phyloP scores from a whole-genome alignment of 768 basidiomycete genomes.

The Sarcodon sp. region DNA sequence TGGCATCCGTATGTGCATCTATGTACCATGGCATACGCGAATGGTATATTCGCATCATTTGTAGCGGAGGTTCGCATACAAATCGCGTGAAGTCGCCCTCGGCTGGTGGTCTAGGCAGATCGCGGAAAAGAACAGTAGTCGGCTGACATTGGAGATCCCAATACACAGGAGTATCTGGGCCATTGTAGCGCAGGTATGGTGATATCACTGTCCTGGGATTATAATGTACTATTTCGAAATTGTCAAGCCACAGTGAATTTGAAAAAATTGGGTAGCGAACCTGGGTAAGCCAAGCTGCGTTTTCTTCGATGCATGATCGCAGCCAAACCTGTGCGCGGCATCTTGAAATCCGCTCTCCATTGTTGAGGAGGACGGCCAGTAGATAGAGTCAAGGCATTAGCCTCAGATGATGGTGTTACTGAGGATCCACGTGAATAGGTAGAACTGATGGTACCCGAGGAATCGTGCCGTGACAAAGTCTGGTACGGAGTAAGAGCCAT shows the following conservation, averaged over 20 bases:
- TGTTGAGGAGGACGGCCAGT: slow-evolving; percentile 13
- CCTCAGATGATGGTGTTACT: neutral
- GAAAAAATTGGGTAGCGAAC: neutral
- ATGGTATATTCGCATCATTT: slow-evolving; percentile 43
- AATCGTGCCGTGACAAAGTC: neutral
- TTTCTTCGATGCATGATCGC: neutral
- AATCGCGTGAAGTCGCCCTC: slow-evolving; percentile 39
- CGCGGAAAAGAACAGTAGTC: slow-evolving; percentile 28
- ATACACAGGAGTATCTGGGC: slow-evolving; percentile 23
- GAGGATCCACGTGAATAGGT: neutral
- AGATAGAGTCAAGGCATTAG: neutral
- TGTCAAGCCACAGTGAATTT: neutral
- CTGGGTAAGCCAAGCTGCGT: slow-evolving; percentile 3
- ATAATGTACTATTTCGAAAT: slow-evolving; percentile 3
- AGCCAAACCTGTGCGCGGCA: slow-evolving; percentile 8
- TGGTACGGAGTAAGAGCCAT: neutral
- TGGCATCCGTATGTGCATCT: slow-evolving; percentile 30
- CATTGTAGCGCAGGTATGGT: slow-evolving; percentile 14
- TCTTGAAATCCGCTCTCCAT: slow-evolving; percentile 20
- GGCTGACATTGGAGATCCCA: slow-evolving; percentile 38
- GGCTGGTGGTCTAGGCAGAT: slow-evolving; percentile 28
- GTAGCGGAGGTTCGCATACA: slow-evolving; percentile 36
- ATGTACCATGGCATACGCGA: slow-evolving; percentile 54
- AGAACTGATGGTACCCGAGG: neutral
- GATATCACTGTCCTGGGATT: slow-evolving; percentile 11